Conservation (phyloP, 306 rosid species). For the Mimosa pudica region DNA sequence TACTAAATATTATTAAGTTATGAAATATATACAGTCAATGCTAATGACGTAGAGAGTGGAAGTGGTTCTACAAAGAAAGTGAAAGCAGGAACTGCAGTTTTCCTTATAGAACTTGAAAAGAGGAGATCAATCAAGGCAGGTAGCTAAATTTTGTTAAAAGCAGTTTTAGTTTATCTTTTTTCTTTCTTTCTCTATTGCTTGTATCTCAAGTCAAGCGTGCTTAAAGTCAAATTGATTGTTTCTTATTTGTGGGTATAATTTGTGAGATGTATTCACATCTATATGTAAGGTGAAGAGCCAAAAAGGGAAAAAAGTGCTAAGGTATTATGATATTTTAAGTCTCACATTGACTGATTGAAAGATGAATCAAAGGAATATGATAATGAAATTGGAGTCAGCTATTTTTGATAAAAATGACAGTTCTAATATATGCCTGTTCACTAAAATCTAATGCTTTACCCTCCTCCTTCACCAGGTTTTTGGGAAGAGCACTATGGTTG, state of each 20-base stretch:
- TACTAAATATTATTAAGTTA: constrained; percentile 18
- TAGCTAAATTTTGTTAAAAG: constrained; percentile 23
- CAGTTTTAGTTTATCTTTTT: not conserved
- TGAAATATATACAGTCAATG: constrained; percentile 36
- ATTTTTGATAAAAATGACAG: too few species aligned
- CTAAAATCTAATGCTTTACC: not conserved
- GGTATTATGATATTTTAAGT: too few species aligned
- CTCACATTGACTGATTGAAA: too few species aligned
- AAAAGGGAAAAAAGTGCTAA: too few species aligned
- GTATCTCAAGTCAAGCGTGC: not conserved
- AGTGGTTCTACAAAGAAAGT: constrained; percentile 41
- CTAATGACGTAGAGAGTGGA: constrained; percentile 50
- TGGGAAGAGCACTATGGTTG: constrained; percentile 72
- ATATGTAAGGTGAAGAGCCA: too few species aligned
- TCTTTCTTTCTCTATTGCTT: not conserved
- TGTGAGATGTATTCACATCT: not conserved
- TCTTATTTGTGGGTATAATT: not conserved
- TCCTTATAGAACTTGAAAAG: constrained; percentile 73
- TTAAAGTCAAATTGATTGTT: not conserved
- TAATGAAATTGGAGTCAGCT: too few species aligned
- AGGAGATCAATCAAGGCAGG: constrained; percentile 81
- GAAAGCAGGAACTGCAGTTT: constrained; percentile 76
- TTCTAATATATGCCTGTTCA: too few species aligned
- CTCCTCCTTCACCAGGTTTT: constrained; percentile 34
- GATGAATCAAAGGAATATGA: too few species aligned